A percentile compares a stretch with the other conserved stretches of the same genome.
phyloP scores from a whole-genome alignment of 1,284 basidiomycete species.

The Ceratobasidium theobromae region DNA sequence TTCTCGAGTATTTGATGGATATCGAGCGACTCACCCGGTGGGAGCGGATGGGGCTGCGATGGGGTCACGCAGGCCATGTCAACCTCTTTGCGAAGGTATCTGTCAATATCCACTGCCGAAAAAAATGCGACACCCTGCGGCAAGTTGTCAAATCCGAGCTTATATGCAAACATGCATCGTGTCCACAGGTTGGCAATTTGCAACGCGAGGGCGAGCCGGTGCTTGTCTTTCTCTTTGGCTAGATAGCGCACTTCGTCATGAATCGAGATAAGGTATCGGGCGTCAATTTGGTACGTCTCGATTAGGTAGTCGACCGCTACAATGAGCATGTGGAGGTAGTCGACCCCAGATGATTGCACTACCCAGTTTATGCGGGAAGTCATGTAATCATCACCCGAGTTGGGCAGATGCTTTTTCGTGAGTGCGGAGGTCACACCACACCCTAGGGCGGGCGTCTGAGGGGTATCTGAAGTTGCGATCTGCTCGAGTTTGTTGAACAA shows the following conservation, averaged over 20 bases:
- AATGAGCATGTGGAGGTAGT: constrained; percentile 96
- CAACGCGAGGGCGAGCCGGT: constrained; percentile 87
- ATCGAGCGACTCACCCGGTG: constrained; percentile 82
- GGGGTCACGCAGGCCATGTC: constrained; percentile 96
- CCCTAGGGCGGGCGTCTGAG: constrained; percentile 89
- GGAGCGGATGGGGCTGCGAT: constrained; percentile 80
- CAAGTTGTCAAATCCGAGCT: constrained; percentile 92
- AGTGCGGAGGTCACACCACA: constrained; percentile 94
- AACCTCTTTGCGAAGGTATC: constrained; percentile 91
- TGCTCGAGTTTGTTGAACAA: constrained; percentile 99
- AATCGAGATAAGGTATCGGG: constrained; percentile 94
- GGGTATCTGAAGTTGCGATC: constrained; percentile 85
- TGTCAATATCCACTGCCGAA: constrained; percentile 93
- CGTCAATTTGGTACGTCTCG: constrained; percentile 78
- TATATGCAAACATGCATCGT: constrained; percentile 86
- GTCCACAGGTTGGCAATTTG: constrained; percentile 98
- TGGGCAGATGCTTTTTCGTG: constrained; percentile 77
- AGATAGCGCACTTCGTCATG: constrained; percentile 98
- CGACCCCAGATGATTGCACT: constrained; percentile 97
- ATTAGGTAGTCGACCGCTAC: constrained; percentile 93
- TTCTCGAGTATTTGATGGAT: constrained; percentile 67
- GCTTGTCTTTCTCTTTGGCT: constrained; percentile 83
- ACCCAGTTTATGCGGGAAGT: constrained; percentile 99
- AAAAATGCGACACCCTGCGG: constrained; percentile 96
- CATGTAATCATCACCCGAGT: constrained; percentile 82